A percentile compares a stretch with the other conserved stretches of the same genome.
Evolutionary conservation across 2,329 filamentous ascomycete species (phyloP).

Genomic region (Pseudofabraea citricarpa): DNA sequence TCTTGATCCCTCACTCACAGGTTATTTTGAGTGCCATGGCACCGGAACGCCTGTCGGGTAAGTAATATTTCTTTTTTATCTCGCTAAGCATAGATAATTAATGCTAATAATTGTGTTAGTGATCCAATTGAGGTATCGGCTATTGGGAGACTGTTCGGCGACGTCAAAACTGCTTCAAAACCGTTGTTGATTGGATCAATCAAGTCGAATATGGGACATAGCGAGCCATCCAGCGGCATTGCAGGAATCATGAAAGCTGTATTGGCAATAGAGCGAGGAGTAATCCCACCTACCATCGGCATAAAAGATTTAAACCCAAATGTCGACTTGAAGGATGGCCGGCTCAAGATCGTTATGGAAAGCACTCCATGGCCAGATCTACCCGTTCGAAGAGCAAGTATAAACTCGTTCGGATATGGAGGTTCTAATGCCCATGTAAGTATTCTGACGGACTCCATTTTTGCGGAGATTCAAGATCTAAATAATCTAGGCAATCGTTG

Average conservation of each 20-base stretch:
- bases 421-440: conserved; percentile 7
- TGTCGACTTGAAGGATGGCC: background rate
- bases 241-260: conserved; percentile 32
- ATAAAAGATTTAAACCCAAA: conserved; percentile 31
- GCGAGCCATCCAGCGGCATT: conserved; percentile 29
- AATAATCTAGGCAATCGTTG: background rate
- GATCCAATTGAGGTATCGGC: conserved; percentile 6
- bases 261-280: conserved; percentile 32
- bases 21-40: conserved; percentile 8
- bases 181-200: conserved; percentile 15
- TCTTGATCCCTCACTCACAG: conserved; percentile 6
- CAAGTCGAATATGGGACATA: conserved; percentile 20
- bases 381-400: background rate
- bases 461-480: too few relatives aligned
- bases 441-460: background rate
- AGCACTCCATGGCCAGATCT: conserved; percentile 1
- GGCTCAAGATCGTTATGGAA: conserved; percentile 1
- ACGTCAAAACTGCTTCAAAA: background rate
- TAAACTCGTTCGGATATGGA: conserved; percentile 5
- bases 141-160: background rate
- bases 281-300: conserved; percentile 33
- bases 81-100: conserved; percentile 5
- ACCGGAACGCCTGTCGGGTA: conserved; percentile 19
- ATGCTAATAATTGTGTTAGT: conserved; percentile 21
- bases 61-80: conserved; percentile 12